Base-by-base conservation (phyloP, 2,329 filamentous ascomycete species). In the Diaporthe citrichinensis region DNA sequence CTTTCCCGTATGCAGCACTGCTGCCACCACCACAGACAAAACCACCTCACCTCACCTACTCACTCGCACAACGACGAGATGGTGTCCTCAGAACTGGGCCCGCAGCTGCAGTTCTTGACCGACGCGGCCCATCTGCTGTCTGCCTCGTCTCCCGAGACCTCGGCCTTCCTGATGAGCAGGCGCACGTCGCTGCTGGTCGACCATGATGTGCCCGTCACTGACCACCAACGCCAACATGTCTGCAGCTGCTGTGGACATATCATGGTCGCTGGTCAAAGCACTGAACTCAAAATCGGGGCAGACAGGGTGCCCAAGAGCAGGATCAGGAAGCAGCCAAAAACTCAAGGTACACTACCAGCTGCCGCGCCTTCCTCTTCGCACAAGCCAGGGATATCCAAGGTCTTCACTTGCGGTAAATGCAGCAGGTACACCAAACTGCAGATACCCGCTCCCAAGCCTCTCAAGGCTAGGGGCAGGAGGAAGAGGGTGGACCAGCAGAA, bases 161-260 rank as follows among this genome's bases (percentile, higher is more conserved):
- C 92, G 20, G 90, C 90, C 17, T 88, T 90, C 80, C 84, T 93
- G 53, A 90, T 93, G 89, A 86, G 84, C 78, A 85, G 86, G 73
- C 87, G 89, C 74, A 87, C 87, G 77, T 82, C 85, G 14, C 81
- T 92, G 20, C 84, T 91, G 79, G 85, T 86, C 61, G 83, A 87
- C 69, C 84, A 88, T 77, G 84, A 86, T 58, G 77, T 89, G 9
- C 78, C 83, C 10, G 81, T 83, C 68, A 83, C 87, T 14, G 88
- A 90, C 25, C 79, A 84, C n/a, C 87, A 91, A 77, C 85, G 85
- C 69, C 88, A 91, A 77, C 88, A 88, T 74, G 84, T 87, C 34
- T 94, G 92, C 81, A 86, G 84, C 67, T 87, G 87, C 71, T 94
- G 92, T 79, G 92, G 92, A 23, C 87, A 89, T 76, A 90, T 93